Conservation (phyloP, 2,329 filamentous ascomycete genomes). For the Apiospora arundinis region DNA sequence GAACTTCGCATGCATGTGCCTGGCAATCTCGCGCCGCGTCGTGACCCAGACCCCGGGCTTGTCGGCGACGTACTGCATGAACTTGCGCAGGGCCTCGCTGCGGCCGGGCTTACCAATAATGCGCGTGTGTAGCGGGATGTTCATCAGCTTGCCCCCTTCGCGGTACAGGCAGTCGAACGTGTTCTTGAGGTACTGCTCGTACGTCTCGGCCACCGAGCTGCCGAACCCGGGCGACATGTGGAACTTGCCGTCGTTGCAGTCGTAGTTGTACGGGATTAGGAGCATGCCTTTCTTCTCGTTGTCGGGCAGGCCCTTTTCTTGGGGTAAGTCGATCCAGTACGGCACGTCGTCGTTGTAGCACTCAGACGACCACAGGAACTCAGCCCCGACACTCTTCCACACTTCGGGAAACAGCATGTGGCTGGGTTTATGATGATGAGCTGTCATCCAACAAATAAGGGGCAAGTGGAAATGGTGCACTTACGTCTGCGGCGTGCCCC, state of each 20-base stretch:
- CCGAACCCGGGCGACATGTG: conserved; percentile 51
- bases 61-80: conserved; percentile 45
- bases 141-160: conserved; percentile 51
- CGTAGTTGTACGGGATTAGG: conserved; percentile 46
- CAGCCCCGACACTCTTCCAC: conserved; percentile 36
- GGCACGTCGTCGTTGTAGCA: conserved; percentile 39
- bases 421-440: not conserved
- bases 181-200: conserved; percentile 49
- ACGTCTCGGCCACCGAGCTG: conserved; percentile 44
- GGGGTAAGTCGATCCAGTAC: conserved; percentile 38
- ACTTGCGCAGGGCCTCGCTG: conserved; percentile 46
- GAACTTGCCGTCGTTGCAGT: conserved; percentile 51
- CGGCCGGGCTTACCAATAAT: conserved; percentile 49
- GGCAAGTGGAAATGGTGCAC: not conserved
- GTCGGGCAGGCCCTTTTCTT: conserved; percentile 36
- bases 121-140: conserved; percentile 47
- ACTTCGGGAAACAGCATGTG: conserved; percentile 35
- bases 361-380: conserved; percentile 38
- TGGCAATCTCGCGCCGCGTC: conserved; percentile 49
- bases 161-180: conserved; percentile 49
- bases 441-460: not conserved
- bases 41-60: conserved; percentile 52
- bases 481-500: conserved; percentile 39
- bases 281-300: conserved; percentile 45
- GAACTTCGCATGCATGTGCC: conserved; percentile 46